Conservation (phyloP, 2,329 filamentous ascomycete species). For the Aspergillus persii region DNA sequence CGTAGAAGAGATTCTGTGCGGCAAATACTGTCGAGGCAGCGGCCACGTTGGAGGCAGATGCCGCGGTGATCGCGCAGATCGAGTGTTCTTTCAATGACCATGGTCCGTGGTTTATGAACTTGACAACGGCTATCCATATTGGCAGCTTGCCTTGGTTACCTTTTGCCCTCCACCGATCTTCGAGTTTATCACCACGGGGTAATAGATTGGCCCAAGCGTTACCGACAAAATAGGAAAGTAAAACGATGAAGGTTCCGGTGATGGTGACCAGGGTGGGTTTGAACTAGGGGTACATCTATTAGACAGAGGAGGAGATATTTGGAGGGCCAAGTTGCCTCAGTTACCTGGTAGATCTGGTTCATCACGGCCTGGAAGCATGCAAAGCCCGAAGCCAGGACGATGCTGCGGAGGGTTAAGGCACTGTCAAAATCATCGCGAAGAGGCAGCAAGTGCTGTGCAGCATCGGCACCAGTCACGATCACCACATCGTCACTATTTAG, state of each 20-base stretch:
- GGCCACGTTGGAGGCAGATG: conserved; percentile 52
- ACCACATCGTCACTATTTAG: conserved; percentile 36
- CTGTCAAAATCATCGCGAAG: conserved; percentile 54
- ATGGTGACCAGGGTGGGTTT: background rate
- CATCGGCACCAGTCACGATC: conserved; percentile 55
- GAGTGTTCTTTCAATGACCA: conserved; percentile 59
- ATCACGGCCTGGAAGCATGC: conserved; percentile 56
- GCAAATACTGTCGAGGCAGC: conserved; percentile 24
- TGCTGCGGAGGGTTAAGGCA: conserved; percentile 53
- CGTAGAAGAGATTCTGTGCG: background rate
- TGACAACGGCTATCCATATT: conserved; percentile 36
- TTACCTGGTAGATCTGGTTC: conserved; percentile 55
- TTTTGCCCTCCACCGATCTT: conserved; percentile 17
- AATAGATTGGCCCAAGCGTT: conserved; percentile 49
- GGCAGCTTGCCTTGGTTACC: conserved; percentile 8
- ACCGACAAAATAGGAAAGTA: conserved; percentile 57
- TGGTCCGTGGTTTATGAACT: conserved; percentile 52
- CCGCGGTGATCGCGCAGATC: conserved; percentile 54
- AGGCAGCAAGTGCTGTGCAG: conserved; percentile 49
- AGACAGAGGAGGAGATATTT: background rate
- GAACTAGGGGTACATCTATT: background rate
- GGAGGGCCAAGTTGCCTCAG: conserved; percentile 9
- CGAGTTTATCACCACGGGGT: conserved; percentile 53
- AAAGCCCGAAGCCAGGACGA: conserved; percentile 51
- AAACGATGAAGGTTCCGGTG: conserved; percentile 55